These are phyloP conservation scores for Bretschneidera sinensis DNA, from an alignment of 345 rosid species.

Conservation along the genomic window DNA sequence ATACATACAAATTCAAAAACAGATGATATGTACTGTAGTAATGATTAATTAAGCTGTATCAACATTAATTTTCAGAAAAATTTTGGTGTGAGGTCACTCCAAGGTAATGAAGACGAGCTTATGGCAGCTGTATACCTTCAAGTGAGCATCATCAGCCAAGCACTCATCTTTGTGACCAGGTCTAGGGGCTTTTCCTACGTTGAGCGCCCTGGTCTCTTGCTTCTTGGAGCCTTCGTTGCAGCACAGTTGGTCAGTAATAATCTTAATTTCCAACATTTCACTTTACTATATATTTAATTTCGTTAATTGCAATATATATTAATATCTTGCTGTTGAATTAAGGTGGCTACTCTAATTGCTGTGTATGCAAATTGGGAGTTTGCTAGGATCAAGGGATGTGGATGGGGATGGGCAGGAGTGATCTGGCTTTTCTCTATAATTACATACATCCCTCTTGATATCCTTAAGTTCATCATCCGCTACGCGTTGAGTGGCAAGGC, in stretches of 20 bases:
- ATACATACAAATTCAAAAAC: background rate
- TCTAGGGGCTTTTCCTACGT: conserved; percentile 73
- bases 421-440: conserved; percentile 61
- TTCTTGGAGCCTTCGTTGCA: conserved; percentile 44
- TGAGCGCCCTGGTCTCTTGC: conserved; percentile 63
- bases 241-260: conserved; percentile 60
- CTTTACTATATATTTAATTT: background rate
- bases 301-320: too few relatives aligned
- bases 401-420: conserved; percentile 87
- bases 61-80: conserved; percentile 26
- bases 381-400: conserved; percentile 58
- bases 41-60: background rate
- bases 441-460: conserved; percentile 66
- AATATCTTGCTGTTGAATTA: background rate
- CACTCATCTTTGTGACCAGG: conserved; percentile 81
- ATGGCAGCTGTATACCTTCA: conserved; percentile 80
- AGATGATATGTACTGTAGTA: background rate
- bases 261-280: background rate
- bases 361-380: conserved; percentile 68
- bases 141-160: conserved; percentile 87
- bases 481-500: conserved; percentile 56
- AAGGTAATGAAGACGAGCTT: conserved; percentile 36
- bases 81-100: conserved; percentile 49
- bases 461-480: conserved; percentile 68
- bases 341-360: conserved; percentile 64